A percentile compares a stretch with the other conserved stretches of the same genome.
Evolutionary conservation across 2,329 filamentous ascomycete species (phyloP).

Genomic region (Aspergillus ustus): DNA sequence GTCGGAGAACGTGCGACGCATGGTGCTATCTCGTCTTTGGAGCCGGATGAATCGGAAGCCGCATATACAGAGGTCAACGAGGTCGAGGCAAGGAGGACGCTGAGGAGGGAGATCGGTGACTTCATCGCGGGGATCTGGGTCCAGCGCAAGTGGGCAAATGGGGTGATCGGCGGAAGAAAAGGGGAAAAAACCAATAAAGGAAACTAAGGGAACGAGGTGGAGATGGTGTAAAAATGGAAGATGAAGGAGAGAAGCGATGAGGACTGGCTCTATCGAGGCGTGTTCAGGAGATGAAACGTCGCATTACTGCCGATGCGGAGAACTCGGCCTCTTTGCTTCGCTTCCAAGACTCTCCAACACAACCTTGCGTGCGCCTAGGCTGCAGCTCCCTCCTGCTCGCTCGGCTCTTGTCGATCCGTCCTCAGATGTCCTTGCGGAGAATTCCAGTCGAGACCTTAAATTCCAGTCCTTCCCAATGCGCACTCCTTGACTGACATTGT

Average conservation of each 20-base stretch:
- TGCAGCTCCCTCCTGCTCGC: neutral
- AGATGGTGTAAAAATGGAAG: conserved; percentile 18
- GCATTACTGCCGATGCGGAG: conserved; percentile 13
- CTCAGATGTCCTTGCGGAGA: conserved; percentile 11
- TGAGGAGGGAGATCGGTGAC: conserved; percentile 34
- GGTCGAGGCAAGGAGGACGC: conserved; percentile 39
- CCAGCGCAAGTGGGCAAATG: neutral
- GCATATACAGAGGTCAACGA: conserved; percentile 35
- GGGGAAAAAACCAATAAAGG: conserved; percentile 5
- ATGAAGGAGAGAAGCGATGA: neutral
- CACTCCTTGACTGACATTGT: neutral
- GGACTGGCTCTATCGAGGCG: neutral
- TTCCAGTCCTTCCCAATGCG: neutral
- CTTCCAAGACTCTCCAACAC: neutral
- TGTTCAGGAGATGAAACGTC: conserved; percentile 21
- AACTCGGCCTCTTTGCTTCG: neutral
- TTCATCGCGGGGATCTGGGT: conserved; percentile 38
- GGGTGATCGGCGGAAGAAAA: neutral
- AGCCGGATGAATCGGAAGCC: conserved; percentile 47
- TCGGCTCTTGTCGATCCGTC: conserved; percentile 18
- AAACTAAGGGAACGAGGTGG: conserved; percentile 6
- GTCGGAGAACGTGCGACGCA: conserved; percentile 67
- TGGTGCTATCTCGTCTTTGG: conserved; percentile 52
- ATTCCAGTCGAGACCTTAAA: neutral
- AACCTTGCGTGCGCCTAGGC: neutral